Conservation (phyloP, 164 flowering plant species). For the Magnolia changhungtana region DNA sequence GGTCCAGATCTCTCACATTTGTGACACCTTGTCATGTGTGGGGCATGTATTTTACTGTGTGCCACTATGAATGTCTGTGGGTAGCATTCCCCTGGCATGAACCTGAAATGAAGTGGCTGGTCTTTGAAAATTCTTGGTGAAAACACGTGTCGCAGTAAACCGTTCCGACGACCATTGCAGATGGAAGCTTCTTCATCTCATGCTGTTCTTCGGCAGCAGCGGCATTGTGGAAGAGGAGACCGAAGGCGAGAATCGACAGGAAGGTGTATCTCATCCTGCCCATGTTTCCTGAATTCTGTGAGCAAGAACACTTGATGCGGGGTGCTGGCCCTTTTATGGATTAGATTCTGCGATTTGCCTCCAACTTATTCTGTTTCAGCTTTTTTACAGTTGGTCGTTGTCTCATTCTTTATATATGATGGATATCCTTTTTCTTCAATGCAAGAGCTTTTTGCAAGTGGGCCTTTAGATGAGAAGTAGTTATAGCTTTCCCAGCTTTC, state of each 20-base stretch:
- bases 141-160: conserved; percentile 81
- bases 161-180: conserved; percentile 62
- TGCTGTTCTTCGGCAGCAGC: conserved; percentile 26
- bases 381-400: neutral
- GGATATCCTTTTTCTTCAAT: neutral
- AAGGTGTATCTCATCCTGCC: neutral
- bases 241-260: conserved; percentile 16
- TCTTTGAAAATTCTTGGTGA: conserved; percentile 39
- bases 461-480: neutral
- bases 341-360: neutral
- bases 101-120: conserved; percentile 82
- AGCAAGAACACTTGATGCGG: neutral
- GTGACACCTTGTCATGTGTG: too few relatives aligned
- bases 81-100: neutral
- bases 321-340: neutral
- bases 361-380: neutral
- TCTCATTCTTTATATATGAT: neutral
- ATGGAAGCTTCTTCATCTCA: conserved; percentile 34
- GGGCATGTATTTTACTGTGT: too few relatives aligned
- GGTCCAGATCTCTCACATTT: too few relatives aligned
- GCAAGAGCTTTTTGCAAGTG: neutral
- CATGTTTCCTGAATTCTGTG: neutral
- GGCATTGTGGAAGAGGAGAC: conserved; percentile 21
- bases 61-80: too few relatives aligned
- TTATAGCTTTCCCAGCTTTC: neutral